Evolutionary conservation across 139 green algal genomes (phyloP).

Genomic region (Gonium pectorale): DNA sequence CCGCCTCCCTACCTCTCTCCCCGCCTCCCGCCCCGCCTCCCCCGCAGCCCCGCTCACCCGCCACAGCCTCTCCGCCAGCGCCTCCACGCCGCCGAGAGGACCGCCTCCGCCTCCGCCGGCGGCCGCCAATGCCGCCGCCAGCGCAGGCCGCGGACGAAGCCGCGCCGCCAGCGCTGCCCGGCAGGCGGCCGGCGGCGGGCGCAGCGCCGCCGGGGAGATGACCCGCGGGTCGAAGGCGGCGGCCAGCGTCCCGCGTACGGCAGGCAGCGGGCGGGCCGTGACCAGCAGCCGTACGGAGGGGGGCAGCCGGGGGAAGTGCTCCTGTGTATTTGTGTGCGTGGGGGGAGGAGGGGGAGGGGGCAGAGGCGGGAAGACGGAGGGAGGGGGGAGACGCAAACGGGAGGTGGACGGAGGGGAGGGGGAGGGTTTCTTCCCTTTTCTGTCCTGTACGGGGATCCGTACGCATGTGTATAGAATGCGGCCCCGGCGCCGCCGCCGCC

Average conservation of each 20-base stretch:
- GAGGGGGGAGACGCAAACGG: not conserved
- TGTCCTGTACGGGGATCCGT: too few species aligned
- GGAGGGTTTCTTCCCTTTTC: too few species aligned
- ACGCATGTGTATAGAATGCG: too few species aligned
- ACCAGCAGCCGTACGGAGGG: conserved; percentile 14
- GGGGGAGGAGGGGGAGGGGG: too few species aligned
- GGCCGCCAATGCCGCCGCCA: not conserved
- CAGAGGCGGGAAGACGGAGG: too few species aligned
- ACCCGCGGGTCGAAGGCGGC: not conserved
- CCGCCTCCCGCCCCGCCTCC: too few species aligned
- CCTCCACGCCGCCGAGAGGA: not conserved
- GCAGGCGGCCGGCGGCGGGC: not conserved
- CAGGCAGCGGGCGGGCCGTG: not conserved
- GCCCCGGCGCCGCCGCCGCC: too few species aligned
- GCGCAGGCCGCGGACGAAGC: not conserved
- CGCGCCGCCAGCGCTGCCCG: conserved; percentile 1
- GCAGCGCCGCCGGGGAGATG: not conserved
- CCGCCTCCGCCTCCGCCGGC: not conserved
- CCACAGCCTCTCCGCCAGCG: conserved; percentile 6
- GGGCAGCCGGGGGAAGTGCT: conserved; percentile 26
- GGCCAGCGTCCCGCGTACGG: not conserved
- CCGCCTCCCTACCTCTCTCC: too few species aligned
- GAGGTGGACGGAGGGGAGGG: too few species aligned
- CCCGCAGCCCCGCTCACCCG: too few species aligned
- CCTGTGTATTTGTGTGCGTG: not conserved